Base-by-base conservation (phyloP, 441 rosid species). In the Hypseocharis bilobata region DNA sequence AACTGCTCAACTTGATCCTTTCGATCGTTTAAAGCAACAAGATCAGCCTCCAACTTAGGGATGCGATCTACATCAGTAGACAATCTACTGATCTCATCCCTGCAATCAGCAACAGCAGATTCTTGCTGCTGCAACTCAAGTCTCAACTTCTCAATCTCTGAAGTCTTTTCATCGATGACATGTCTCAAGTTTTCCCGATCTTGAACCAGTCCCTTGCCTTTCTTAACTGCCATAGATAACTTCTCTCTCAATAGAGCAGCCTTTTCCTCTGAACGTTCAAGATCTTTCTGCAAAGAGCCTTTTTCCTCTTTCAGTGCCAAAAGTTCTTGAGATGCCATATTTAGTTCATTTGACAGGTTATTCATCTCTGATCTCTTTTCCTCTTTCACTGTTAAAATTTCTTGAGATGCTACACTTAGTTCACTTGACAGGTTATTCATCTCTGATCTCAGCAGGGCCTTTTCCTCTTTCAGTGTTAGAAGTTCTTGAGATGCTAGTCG, bases 161-260 rank as follows among this genome's bases (percentile, higher is more conserved):
- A 71, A 60, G 75, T 85, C 78, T 82, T 92, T 76, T 88, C 96
- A 66, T 85, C 93, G 49, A 88, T 63, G 64, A 76, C 79, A 60
- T 70, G 74, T 76, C 84, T 92, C 70, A 84, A 72, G 68, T 88
- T 86, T 74, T 92, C 91, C 62, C 85, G 80, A 77, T 92, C 98
- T 77, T 88, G 95, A 66, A 92, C 82, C 74, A 92, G 74, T 44
- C 95, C 98, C 85, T 92, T 92, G 36, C 98, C 98, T 81, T 92
- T 92, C 86, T 89, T 92, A 72, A 92, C 86, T 62, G 98, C 96
- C 89, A 86, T 77, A 63, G 98, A 83, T 68, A 92, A 83, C 74
- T 92, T 92, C 74, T 92, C 96, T 70, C 87, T 83, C 34, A 89
- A 74, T 65, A 88, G 69, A 74, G 85, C 71, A 72, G 86, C 82